A percentile compares a stretch with the other conserved stretches of the same genome.
These are phyloP conservation scores for Erucastrum elatum DNA, from an alignment of 345 rosid species.

Conservation along the genomic window DNA sequence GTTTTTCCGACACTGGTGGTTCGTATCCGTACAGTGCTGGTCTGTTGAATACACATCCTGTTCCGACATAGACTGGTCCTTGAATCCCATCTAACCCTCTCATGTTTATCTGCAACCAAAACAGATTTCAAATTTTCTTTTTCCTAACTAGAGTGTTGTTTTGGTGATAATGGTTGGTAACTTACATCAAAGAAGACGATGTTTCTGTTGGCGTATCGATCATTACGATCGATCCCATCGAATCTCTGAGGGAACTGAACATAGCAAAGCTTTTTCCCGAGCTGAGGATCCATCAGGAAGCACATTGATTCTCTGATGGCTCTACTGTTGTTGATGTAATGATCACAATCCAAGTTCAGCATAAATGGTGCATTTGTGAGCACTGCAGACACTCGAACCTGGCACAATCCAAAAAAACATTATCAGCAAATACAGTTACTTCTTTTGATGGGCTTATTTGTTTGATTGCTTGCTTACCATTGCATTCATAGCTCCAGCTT, in stretches of 20 bases:
- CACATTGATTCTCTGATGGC: conserved; percentile 96
- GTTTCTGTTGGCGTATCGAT: conserved; percentile 93
- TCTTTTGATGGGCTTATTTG: background rate
- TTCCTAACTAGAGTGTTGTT: background rate
- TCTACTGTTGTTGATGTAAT: conserved; percentile 89
- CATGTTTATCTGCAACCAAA: conserved; percentile 71
- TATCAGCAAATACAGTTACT: background rate
- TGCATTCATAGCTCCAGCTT: conserved; percentile 99
- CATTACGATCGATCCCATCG: conserved; percentile 92
- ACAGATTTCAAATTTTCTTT: background rate
- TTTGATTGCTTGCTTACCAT: conserved; percentile 47
- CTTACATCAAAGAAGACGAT: conserved; percentile 93
- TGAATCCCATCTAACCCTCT: conserved; percentile 88
- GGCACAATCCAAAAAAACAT: background rate
- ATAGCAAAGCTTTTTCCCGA: conserved; percentile 94
- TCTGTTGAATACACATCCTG: conserved; percentile 93
- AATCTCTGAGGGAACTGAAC: conserved; percentile 97
- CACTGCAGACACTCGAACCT: conserved; percentile 98
- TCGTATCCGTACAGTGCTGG: conserved; percentile 94
- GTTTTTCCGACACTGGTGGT: conserved; percentile 83
- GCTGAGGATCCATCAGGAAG: conserved; percentile 94
- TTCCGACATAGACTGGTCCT: conserved; percentile 97
- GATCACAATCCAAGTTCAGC: conserved; percentile 94
- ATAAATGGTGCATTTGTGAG: conserved; percentile 93
- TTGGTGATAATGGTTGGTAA: conserved; percentile 4